phyloP scores from a whole-genome alignment of 768 basidiomycete species.

The Suillus variegatus region DNA sequence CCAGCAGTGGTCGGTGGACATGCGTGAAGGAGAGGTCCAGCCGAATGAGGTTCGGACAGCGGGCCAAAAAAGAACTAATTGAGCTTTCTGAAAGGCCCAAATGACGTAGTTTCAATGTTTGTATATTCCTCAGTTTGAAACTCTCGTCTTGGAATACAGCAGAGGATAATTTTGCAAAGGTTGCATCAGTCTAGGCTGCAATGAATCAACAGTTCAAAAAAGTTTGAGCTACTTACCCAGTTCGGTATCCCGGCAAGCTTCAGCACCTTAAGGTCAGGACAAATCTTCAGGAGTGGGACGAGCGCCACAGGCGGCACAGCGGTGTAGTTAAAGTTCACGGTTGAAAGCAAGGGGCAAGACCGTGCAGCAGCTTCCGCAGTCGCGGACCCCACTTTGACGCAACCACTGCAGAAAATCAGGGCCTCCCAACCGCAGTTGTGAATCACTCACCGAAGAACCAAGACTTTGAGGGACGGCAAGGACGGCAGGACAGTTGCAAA shows the following conservation, averaged over 20 bases:
- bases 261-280: constrained; percentile 48
- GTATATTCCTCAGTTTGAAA: constrained; percentile 42
- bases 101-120: constrained; percentile 60
- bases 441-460: constrained; percentile 54
- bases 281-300: constrained; percentile 38
- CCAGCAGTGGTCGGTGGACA: constrained; percentile 45
- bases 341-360: constrained; percentile 43
- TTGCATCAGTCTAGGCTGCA: constrained; percentile 52
- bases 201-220: background rate
- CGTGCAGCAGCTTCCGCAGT: constrained; percentile 46
- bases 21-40: constrained; percentile 69
- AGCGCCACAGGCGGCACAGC: constrained; percentile 51
- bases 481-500: constrained; percentile 53
- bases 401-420: constrained; percentile 46
- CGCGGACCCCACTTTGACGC: constrained; percentile 53
- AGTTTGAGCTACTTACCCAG: constrained; percentile 46
- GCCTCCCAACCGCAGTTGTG: background rate
- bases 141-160: constrained; percentile 21
- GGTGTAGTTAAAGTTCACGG: constrained; percentile 64
- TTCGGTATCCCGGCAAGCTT: constrained; percentile 64
- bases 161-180: constrained; percentile 46
- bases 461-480: constrained; percentile 44
- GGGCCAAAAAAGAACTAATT: constrained; percentile 40
- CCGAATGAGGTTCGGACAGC: constrained; percentile 52
- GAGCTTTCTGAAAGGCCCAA: constrained; percentile 52